Percentiles rank a stretch among this genome's conserved stretches.
Evolutionary conservation across 495 filamentous ascomycete species (phyloP).

Genomic region (Podospora appendiculata): DNA sequence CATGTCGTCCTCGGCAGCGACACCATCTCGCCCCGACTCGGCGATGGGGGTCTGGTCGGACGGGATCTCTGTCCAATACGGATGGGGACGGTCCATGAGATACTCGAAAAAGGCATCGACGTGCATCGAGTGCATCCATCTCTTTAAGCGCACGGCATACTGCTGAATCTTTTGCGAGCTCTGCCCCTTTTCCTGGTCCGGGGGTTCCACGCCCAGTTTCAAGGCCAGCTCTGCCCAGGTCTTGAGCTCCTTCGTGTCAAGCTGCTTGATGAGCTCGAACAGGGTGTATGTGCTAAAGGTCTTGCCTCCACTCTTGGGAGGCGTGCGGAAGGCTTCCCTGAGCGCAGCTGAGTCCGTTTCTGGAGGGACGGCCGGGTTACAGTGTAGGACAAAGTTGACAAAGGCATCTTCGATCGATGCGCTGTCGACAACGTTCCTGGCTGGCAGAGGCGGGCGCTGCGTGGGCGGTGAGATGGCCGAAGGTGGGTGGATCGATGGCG

Average conservation of each 20-base stretch:
- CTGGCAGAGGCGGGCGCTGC: conserved; percentile 47
- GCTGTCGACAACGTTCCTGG: conserved; percentile 55
- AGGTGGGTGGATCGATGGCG: conserved; percentile 6
- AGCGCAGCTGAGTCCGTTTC: conserved; percentile 69
- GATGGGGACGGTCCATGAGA: conserved; percentile 67
- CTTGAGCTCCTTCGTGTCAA: conserved; percentile 85
- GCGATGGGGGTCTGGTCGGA: conserved; percentile 49
- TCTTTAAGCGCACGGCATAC: conserved; percentile 77
- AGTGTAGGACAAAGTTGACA: conserved; percentile 83
- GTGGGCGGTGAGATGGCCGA: conserved; percentile 1
- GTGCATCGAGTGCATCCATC: conserved; percentile 99
- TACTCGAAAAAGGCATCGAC: conserved; percentile 96
- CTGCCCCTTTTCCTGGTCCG: conserved; percentile 76
- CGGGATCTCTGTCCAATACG: conserved; percentile 81
- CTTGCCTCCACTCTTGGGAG: conserved; percentile 89
- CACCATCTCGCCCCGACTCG: conserved; percentile 71
- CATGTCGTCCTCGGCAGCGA: conserved; percentile 84
- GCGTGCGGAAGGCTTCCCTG: conserved; percentile 70
- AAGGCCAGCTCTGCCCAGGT: conserved; percentile 92
- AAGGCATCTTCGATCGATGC: conserved; percentile 81
- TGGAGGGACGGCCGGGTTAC: conserved; percentile 68
- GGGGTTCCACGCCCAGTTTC: conserved; percentile 84
- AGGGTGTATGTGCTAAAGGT: conserved; percentile 78
- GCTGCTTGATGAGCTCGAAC: conserved; percentile 72
- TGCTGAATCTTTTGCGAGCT: conserved; percentile 97